A percentile compares a stretch with the other conserved stretches of the same genome.
Evolutionary conservation across 2,329 filamentous ascomycete species (phyloP).

Genomic region (Hirsutella minnesotensis): DNA sequence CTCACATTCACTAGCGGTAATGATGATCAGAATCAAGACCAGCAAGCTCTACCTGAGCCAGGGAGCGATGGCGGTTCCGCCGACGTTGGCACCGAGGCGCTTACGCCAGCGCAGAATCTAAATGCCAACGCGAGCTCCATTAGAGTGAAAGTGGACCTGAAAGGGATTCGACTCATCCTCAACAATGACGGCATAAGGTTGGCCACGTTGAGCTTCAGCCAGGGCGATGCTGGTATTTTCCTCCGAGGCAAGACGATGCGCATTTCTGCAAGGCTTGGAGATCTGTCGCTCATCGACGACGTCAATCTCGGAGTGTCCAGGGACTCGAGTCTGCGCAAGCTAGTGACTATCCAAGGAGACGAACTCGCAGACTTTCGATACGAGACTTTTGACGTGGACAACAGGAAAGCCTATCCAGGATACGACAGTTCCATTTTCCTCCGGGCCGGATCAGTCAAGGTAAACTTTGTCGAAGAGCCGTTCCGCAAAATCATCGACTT

Average conservation of each 20-base stretch:
- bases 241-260: slow-evolving; percentile 78
- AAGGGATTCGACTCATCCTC: slow-evolving; percentile 84
- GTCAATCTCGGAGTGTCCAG: slow-evolving; percentile 81
- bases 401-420: slow-evolving; percentile 66
- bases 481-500: slow-evolving; percentile 98
- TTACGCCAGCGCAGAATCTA: slow-evolving; percentile 21
- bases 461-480: slow-evolving; percentile 94
- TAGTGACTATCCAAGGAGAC: slow-evolving; percentile 90
- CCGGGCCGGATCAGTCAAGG: slow-evolving; percentile 85
- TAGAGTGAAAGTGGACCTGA: slow-evolving; percentile 83
- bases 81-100: slow-evolving; percentile 20
- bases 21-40: slow-evolving; percentile 25
- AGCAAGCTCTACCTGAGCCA: slow-evolving; percentile 23
- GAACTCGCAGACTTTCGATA: slow-evolving; percentile 96
- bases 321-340: slow-evolving; percentile 67
- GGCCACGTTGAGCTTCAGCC: slow-evolving; percentile 83
- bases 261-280: slow-evolving; percentile 75
- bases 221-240: slow-evolving; percentile 84
- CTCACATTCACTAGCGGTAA: slow-evolving; percentile 69
- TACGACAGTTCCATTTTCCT: slow-evolving; percentile 89
- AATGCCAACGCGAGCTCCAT: slow-evolving; percentile 55
- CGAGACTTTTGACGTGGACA: slow-evolving; percentile 76
- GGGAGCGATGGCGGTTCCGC: slow-evolving; percentile 19
- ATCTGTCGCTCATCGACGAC: slow-evolving; percentile 82
- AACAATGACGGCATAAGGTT: slow-evolving; percentile 96